Percentiles rank a stretch among this genome's conserved stretches.
Evolutionary conservation across 192 early-diverging fungal genomes (phyloP).

Genomic region (Chytriomyces sp.): DNA sequence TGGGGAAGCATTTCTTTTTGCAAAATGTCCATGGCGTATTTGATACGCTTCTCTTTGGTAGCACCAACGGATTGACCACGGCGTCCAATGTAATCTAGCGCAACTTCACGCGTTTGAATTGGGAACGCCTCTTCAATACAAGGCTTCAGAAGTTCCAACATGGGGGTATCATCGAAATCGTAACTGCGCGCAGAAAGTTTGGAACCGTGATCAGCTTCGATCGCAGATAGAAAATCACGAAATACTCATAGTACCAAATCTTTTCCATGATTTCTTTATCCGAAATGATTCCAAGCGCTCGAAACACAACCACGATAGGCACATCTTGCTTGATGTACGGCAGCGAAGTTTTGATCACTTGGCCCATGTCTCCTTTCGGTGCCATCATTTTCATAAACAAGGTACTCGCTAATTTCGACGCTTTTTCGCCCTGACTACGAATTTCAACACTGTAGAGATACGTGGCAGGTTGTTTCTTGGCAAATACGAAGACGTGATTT

Average conservation of each 20-base stretch:
- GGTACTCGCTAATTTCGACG: constrained; percentile 82
- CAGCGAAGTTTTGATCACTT: constrained; percentile 85
- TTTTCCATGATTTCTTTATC: constrained; percentile 95
- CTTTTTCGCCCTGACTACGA: constrained; percentile 84
- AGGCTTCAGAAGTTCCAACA: constrained; percentile 96
- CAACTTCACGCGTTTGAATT: constrained; percentile 94
- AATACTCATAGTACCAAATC: constrained; percentile 64
- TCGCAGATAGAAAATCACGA: neutral
- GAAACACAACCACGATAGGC: constrained; percentile 94
- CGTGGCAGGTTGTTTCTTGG: constrained; percentile 77
- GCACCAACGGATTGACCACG: constrained; percentile 85
- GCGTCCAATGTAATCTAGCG: constrained; percentile 95
- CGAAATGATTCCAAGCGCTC: constrained; percentile 92
- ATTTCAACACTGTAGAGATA: constrained; percentile 90
- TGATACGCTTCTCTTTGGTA: constrained; percentile 87
- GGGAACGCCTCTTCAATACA: constrained; percentile 98
- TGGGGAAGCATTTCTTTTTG: constrained; percentile 98
- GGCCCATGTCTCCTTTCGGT: constrained; percentile 68
- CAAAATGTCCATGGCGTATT: constrained; percentile 89
- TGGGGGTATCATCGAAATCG: constrained; percentile 88
- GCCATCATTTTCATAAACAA: constrained; percentile 88
- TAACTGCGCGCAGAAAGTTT: constrained; percentile 57
- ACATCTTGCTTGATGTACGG: constrained; percentile 93
- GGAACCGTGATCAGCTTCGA: neutral
- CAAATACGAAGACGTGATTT: constrained; percentile 96